phyloP scores from a whole-genome alignment of 192 early-diverging fungal species.

The Dimargaris xerosporica region DNA sequence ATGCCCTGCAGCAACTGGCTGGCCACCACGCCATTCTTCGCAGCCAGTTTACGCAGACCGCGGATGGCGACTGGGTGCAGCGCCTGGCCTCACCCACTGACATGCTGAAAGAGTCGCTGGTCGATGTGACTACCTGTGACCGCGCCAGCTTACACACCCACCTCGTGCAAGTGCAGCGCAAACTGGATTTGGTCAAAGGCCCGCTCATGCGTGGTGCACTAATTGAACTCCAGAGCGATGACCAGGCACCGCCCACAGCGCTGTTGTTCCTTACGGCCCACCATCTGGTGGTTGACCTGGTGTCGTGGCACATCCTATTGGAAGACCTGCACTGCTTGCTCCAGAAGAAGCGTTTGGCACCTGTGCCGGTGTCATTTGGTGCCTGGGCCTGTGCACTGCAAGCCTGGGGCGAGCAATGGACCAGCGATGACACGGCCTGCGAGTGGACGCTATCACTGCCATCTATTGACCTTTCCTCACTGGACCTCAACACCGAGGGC shows the following conservation, averaged over 20 bases:
- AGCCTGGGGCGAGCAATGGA: not conserved
- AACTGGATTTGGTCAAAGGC: not conserved
- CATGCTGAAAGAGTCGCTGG: not conserved
- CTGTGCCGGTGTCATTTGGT: conserved; percentile 12
- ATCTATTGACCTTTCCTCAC: not conserved
- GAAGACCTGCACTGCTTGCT: conserved; percentile 8
- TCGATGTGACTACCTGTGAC: not conserved
- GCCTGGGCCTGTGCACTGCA: not conserved
- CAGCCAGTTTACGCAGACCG: not conserved
- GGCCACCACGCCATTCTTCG: not conserved
- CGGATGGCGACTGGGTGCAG: not conserved
- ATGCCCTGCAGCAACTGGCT: not conserved
- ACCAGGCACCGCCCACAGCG: not conserved
- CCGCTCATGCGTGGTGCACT: not conserved
- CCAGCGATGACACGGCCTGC: not conserved
- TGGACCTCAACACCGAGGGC: no score
- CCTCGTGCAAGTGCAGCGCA: not conserved
- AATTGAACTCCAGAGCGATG: not conserved
- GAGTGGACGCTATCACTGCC: not conserved
- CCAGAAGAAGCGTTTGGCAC: not conserved
- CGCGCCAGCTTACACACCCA: not conserved
- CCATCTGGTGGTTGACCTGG: conserved; percentile 3
- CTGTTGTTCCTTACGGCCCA: conserved; percentile 5
- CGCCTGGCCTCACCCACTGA: not conserved
- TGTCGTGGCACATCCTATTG: conserved; percentile 1